Conservation (phyloP, 2,329 filamentous ascomycete genomes). For the Cercospora citrullina region DNA sequence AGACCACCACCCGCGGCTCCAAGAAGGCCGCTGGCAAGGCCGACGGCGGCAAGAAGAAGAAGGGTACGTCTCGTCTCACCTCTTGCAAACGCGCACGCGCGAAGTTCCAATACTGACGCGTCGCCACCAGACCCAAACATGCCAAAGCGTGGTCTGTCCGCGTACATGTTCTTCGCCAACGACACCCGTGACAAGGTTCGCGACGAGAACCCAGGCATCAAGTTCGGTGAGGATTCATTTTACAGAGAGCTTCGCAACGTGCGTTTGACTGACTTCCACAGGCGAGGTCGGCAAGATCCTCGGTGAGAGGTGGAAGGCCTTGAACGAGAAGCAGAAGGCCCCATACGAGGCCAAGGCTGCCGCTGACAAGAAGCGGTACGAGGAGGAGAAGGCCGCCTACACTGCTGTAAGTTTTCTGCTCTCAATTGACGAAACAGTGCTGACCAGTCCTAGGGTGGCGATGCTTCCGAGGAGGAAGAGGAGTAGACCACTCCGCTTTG, state of each 20-base stretch:
- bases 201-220: constrained; percentile 96
- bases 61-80: constrained; percentile 54
- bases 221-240: constrained; percentile 68
- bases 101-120: constrained; percentile 22
- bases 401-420: constrained; percentile 61
- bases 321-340: constrained; percentile 86
- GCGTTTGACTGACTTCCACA: constrained; percentile 40
- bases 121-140: constrained; percentile 78
- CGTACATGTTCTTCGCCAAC: constrained; percentile 99
- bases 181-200: constrained; percentile 98
- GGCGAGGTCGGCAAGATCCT: constrained; percentile 97
- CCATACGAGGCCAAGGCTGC: constrained; percentile 98
- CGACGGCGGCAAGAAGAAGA: constrained; percentile 67
- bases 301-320: constrained; percentile 97
- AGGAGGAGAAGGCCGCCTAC: constrained; percentile 95
- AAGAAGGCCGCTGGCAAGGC: constrained; percentile 46
- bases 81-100: background rate
- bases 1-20: constrained; percentile 61
- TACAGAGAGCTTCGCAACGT: background rate
- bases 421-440: constrained; percentile 6
- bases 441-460: constrained; percentile 36
- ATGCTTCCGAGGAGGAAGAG: constrained; percentile 43
- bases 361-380: constrained; percentile 97
- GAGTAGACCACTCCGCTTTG: constrained; percentile 30
- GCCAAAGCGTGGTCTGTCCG: constrained; percentile 97